Conservation (phyloP, 768 basidiomycete genomes). For the Hemileccinum impolitum region DNA sequence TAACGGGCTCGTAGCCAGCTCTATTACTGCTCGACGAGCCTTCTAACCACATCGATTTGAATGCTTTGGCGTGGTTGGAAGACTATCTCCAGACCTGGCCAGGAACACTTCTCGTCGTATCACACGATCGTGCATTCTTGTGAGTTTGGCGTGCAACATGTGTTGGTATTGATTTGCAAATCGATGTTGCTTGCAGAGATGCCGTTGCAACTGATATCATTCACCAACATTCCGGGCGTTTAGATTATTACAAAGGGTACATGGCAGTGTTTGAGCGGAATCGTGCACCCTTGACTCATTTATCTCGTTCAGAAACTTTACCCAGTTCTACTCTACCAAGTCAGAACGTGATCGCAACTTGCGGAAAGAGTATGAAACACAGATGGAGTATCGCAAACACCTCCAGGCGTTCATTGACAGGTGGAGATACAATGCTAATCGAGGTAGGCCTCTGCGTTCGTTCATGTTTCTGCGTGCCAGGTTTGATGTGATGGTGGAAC, state of each 20-base stretch:
- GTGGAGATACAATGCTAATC: constrained; percentile 97
- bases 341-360: constrained; percentile 89
- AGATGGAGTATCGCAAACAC: constrained; percentile 93
- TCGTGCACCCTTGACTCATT: constrained; percentile 3
- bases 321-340: constrained; percentile 98
- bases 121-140: constrained; percentile 97
- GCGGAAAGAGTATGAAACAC: constrained; percentile 92
- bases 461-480: background rate
- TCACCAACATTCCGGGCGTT: constrained; percentile 88
- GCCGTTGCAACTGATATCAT: constrained; percentile 97
- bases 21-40: constrained; percentile 88
- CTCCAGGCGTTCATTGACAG: constrained; percentile 97
- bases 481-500: constrained; percentile 3
- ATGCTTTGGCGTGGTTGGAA: constrained; percentile 96
- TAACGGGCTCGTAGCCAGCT: constrained; percentile 46
- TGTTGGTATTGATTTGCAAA: background rate
- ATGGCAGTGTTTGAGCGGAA: constrained; percentile 5
- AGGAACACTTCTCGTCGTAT: constrained; percentile 91
- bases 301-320: constrained; percentile 68
- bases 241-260: constrained; percentile 97
- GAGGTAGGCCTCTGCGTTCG: constrained; percentile 47
- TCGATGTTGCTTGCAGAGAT: constrained; percentile 48
- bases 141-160: constrained; percentile 31
- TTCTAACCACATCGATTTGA: constrained; percentile 96
- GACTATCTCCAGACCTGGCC: constrained; percentile 96